Base-by-base conservation (phyloP, 495 filamentous ascomycete genomes). In the Filosporella fistucella region DNA sequence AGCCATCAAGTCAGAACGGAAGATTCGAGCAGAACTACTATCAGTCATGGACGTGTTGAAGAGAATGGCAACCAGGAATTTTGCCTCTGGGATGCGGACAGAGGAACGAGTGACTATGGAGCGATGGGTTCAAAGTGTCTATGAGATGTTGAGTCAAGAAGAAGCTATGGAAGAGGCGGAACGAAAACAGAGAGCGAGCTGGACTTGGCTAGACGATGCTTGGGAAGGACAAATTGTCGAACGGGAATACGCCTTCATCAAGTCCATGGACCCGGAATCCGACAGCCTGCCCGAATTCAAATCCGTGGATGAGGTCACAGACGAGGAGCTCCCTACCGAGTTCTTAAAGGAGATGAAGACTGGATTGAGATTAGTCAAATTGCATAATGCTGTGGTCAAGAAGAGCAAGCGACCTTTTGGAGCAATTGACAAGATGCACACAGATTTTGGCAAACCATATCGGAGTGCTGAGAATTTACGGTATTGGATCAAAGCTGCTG, bases 401-500 rank as follows among this genome's bases (percentile, higher is more conserved):
- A 84, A 89, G 61, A 96, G 90, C 9, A 81, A 86, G 57, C 75
- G 86, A 18, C 83, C 83, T 9, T 97, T 97, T 63, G 90, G 89
- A n/a, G 84, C 88, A 43, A 97, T 98, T 63, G 87, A 85, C 26
- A 73, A 71, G 1, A 95, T 84, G 62, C 93, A 98, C 58, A 80
- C 82, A 11, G 89, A 98, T 61, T 89, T 91, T 8, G 82, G 79
- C 28, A 97, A 97, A 65, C 94, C 94, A 0, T 98, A 98, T 61
- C 85, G 93, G 43, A 80, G 81, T 44, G 89, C 91, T 0, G 94
- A 98, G 42, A 98, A 98, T 59, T 75, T 98, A 28, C 78, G 88
- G 10, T 98, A 82, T 71, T 98, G 93, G 91, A 75, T 88, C 62
- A 98, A 98, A 67, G 94, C 94, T 16, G 88, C 90, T 5, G 88